Base-by-base conservation (phyloP, 371 early-diverging fungal genomes). In the Saksenaea vasiformis region DNA sequence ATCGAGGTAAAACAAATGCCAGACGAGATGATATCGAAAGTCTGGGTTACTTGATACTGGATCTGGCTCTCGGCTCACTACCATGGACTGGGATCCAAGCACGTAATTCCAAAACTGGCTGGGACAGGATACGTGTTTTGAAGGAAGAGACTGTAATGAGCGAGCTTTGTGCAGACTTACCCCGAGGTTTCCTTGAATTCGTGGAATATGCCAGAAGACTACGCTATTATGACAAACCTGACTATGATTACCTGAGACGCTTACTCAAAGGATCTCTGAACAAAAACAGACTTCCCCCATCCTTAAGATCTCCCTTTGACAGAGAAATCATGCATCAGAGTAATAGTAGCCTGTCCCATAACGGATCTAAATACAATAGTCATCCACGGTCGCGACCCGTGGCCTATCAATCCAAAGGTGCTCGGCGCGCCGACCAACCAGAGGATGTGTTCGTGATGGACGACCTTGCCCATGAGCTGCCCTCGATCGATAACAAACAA, bases 171-270 rank as follows among this genome's bases (percentile, higher is more conserved):
- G 83, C 80, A 5, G 88, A 86, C 0, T 58, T 83, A 8, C 88
- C 88, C 5, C 62, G 62, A 39, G 88, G 85, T 0, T 71, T 88
- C 19, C 67, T 86, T 65, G 87, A 82, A 34, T 87, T 78, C 60
- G 75, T 89, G 24, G 83, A 85, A 0, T 96, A 98, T 67, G 83
- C 91, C 1, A 78, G 96, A 60, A 78, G 80, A 39, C 83, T 98
- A 54, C 85, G 83, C 53, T 98, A 96, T 73, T 88, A 91, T 51
- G 95, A 98, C 64, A 85, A 87, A 31, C 99, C 99, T 3, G 92
- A 98, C 72, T 99, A 99, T 74, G 90, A 89, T 34, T 67, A 78
- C 19, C 60, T 87, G 19, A 72, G 82, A 17, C 69, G 65, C 13
- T 66, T 80, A 22, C 62, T 89, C 19, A 62, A 65, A 51, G 80